These are phyloP conservation scores for Beauveria medogensis DNA, from an alignment of 2,329 filamentous ascomycete species.

Conservation along the genomic window DNA sequence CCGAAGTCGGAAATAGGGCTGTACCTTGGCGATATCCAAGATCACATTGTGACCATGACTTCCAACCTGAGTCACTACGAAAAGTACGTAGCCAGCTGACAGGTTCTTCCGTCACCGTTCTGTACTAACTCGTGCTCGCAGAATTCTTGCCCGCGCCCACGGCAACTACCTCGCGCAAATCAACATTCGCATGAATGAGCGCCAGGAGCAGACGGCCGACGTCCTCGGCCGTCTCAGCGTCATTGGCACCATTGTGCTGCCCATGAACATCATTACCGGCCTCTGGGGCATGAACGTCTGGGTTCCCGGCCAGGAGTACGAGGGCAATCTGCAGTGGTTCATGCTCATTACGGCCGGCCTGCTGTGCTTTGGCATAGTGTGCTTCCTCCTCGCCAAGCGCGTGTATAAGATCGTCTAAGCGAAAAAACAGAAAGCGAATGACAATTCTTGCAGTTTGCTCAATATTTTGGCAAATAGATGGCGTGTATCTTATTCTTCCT, in stretches of 20 bases:
- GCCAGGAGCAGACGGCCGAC: slow-evolving; percentile 90
- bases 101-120: neutral
- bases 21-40: slow-evolving; percentile 95
- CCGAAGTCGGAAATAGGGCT: slow-evolving; percentile 94
- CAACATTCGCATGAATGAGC: slow-evolving; percentile 97
- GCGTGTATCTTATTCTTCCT: neutral
- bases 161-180: slow-evolving; percentile 98
- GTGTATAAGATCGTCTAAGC: slow-evolving; percentile 68
- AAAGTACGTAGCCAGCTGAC: slow-evolving; percentile 52
- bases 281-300: slow-evolving; percentile 99
- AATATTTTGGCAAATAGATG: neutral
- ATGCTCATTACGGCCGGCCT: slow-evolving; percentile 66
- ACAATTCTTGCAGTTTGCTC: neutral
- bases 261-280: slow-evolving; percentile 98
- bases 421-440: neutral
- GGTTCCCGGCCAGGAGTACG: slow-evolving; percentile 83
- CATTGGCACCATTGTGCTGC: slow-evolving; percentile 89
- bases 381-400: slow-evolving; percentile 75
- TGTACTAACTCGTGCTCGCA: slow-evolving; percentile 25
- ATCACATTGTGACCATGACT: slow-evolving; percentile 99
- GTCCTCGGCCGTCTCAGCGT: slow-evolving; percentile 93
- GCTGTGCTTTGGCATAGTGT: slow-evolving; percentile 68
- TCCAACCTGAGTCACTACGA: slow-evolving; percentile 93
- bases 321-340: slow-evolving; percentile 69
- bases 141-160: slow-evolving; percentile 83